Evolutionary conservation across 2,329 filamentous ascomycete species (phyloP).

Genomic region (Cadophora sp.): DNA sequence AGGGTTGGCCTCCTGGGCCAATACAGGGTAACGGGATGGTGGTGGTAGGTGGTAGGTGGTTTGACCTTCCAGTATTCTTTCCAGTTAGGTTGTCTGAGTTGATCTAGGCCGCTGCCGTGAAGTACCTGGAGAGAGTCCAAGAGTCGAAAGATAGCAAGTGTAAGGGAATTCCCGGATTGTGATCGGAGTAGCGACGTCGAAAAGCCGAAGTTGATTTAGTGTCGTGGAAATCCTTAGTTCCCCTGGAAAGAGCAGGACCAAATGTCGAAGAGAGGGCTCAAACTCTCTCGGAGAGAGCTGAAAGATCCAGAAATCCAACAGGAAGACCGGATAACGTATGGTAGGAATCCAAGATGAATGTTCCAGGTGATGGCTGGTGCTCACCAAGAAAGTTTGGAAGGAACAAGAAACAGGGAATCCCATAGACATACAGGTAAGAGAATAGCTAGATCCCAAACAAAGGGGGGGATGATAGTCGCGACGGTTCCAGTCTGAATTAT

Average conservation of each 20-base stretch:
- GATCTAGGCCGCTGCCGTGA: not conserved
- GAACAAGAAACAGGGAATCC: not conserved
- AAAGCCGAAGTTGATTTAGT: too few species aligned
- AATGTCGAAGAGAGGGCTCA: not conserved
- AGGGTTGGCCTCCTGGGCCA: not conserved
- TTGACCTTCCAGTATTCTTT: not conserved
- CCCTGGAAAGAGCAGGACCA: not conserved
- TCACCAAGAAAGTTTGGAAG: not conserved
- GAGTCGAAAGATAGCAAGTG: not conserved
- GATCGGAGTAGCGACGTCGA: not conserved
- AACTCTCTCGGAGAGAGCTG: not conserved
- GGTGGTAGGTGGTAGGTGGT: not conserved
- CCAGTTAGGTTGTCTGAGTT: not conserved
- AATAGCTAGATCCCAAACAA: not conserved
- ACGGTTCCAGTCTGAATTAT: not conserved
- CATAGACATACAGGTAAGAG: not conserved
- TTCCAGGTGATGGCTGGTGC: not conserved
- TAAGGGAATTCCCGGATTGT: not conserved
- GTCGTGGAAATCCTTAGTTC: too few species aligned
- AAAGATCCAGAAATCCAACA: constrained; percentile 3
- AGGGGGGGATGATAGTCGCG: not conserved
- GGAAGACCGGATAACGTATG: constrained; percentile 6
- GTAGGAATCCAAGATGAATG: not conserved
- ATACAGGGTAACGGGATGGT: not conserved
- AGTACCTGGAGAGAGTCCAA: not conserved